Base-by-base conservation (phyloP, 345 rosid genomes). In the Eucalyptus erythrocorys region DNA sequence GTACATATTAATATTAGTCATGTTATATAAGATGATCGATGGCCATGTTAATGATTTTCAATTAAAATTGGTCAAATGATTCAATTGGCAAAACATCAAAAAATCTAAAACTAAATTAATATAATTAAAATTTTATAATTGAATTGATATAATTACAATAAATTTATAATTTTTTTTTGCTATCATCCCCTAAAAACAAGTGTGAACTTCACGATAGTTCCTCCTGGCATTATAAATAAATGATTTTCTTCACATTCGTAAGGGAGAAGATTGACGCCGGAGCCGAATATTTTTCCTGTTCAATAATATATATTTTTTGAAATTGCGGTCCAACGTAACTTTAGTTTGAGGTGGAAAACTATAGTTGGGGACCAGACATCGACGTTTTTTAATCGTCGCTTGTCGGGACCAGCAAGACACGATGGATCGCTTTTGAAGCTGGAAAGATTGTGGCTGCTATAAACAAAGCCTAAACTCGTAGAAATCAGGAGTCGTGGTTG, bases 11-110 rank as follows among this genome's bases (percentile, higher is more conserved):
- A 22, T 0, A 0, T 24, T 10, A 55, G 1, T 55, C 1, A 0
- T 22, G 3, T 0, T 1, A 10, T 1, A 55, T 55, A 22, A 26
- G 27, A 24, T 55, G 1, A 0, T 22, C 0, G 0, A 0, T 1
- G 1, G 22, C 8, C 0, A 10, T 4, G 30, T 55, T 0, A 24
- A 10, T 21, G 13, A 55, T 55, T 24, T 55, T 2, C 0, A 0
- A 22, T 1, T 55, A 55, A 55, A 55, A 55, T 55, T 24, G 6
- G 1, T 0, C 0, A 55, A 24, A 24, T 24, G 61, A 55, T 0
- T 55, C 13, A 24, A 55, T 24, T 24, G 1, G 6, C 13, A 55
- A 55, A 55, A 55, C 1, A 26, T 22, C 5, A 55, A 55, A 22
- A 9, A 55, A 24, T 55, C 24, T 55, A 10, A 10, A 22, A 10